Evolutionary conservation across 441 rosid genomes (phyloP), one percentile per base, ranked within the genome.

Genomic region (Adansonia grandidieri): DNA sequence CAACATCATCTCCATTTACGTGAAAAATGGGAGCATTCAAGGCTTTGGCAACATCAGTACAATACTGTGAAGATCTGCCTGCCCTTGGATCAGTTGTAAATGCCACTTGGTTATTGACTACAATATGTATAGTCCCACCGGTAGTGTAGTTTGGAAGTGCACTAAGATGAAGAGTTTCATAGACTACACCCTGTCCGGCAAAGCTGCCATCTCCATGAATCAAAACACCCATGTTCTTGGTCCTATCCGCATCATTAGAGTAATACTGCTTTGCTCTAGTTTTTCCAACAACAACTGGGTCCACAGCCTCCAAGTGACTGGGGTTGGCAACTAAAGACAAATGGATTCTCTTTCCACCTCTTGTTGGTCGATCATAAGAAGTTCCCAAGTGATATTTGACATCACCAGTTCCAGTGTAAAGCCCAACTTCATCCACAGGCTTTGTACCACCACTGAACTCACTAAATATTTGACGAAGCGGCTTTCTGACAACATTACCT

Each of bases 171-270:
- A 96, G 89, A 80, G 98, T 96, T 84, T 96, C 98, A 80, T 96
- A 96, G 5, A 96, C 98, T 2, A 96, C 99, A 22, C 99, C 98
- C 83, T 96, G 98, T 62, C 97, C 99, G 65, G 98, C 98, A 87
- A 96, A 94, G 77, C 98, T 94, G 71, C 98, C 99, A 87, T 96
- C 99, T 22, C 99, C 99, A 74, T 96, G 99, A 81, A 96, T 94
- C 91, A 94, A 84, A 62, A 96, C 51, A 65, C 86, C 97, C 96
- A 96, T 88, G 82, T 94, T 91, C 85, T 91, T 93, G 60, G 91
- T 90, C 89, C 97, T 89, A 69, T 94, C 91, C 37, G 42, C 57
- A 83, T 96, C 99, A 79, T 88, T 90, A 48, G 97, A 88, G 84
- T 89, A 93, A 86, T 94, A 94, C 62, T 94, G 99, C 80, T 94